phyloP scores from a whole-genome alignment of 2,329 filamentous ascomycete genomes.

The Fusarium compactum region DNA sequence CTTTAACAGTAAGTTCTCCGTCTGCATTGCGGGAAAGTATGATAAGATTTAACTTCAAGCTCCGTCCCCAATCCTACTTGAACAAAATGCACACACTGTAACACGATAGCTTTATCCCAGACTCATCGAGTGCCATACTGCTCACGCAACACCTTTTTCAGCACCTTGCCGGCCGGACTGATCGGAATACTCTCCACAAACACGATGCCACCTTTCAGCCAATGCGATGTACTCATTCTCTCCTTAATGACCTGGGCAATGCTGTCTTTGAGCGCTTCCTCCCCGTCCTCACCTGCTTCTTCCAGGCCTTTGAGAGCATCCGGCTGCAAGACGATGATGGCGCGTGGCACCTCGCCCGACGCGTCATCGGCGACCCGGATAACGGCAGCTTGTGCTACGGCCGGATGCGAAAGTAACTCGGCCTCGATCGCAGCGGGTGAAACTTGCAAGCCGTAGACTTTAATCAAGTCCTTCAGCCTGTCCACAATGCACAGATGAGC shows the following conservation, averaged over 20 bases:
- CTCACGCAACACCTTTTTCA: constrained; percentile 13
- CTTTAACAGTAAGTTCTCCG: neutral
- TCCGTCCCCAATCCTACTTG: neutral
- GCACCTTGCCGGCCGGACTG: constrained; percentile 10
- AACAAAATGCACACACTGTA: constrained; percentile 5
- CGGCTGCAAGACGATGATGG: constrained; percentile 9
- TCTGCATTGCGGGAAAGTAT: constrained; percentile 1
- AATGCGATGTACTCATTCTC: constrained; percentile 15
- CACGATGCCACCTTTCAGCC: constrained; percentile 11
- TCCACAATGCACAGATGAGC: constrained; percentile 13
- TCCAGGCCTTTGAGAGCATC: constrained; percentile 11
- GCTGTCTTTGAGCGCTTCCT: constrained; percentile 7
- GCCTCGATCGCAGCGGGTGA: constrained; percentile 9
- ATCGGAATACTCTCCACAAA: constrained; percentile 11
- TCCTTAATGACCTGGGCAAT: constrained; percentile 9
- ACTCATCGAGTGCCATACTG: constrained; percentile 10
- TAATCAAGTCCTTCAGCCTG: constrained; percentile 14
- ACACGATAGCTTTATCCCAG: constrained; percentile 4
- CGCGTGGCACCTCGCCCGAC: constrained; percentile 10
- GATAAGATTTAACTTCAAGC: constrained; percentile 1
- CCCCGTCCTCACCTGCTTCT: constrained; percentile 11
- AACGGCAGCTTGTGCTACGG: constrained; percentile 12
- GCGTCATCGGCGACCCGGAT: constrained; percentile 10
- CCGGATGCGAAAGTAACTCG: constrained; percentile 11
- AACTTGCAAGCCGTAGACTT: constrained; percentile 10